Evolutionary conservation across 495 filamentous ascomycete species (phyloP), one percentile per base, ranked within the genome.

Genomic region (Hypoxylon lienhwacheense): DNA sequence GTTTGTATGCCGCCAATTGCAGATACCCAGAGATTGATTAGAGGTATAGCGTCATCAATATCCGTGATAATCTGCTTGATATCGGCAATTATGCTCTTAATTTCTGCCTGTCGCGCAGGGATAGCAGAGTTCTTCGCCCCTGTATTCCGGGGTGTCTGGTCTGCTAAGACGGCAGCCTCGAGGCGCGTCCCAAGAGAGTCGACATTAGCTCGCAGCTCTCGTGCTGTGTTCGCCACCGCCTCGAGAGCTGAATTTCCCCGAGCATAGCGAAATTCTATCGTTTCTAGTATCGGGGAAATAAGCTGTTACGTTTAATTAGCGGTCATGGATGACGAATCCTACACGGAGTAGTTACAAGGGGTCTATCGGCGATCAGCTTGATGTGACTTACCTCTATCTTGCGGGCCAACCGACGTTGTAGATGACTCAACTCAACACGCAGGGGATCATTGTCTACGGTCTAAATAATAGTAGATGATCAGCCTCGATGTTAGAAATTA

Each of bases 241-340:
- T 97, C 91, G 2, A 99, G 78, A 43, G 91, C 88, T 0, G 90
- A 90, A 64, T 99, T 97, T n/a, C 95, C 95, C 59, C 95, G 83
- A 17, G 44, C 51, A 31, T 45, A 42, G 17, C 41, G 44, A 29
- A 64, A 61, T 47, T 68, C 66, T 21, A 68, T 66, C 7, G 63
- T 56, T 15, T 68, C 66, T 19, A 68, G 43, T 19, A 67, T 67
- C 4, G 65, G 65, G 20, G 65, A 65, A 5, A 67, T 49, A 12
- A 67, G 42, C 65, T 67, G 16, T 16, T 21, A 0, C n/a, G 29
- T 24, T 12, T 33, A 3, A 15, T 59, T 44, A 58, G 53, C 21
- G n/a, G n/a, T n/a, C 10, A 40, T 4, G 20, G 37, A 25, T 35
- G 3, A 14, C n/a, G 21, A 50, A 2, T 24, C 6, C 4, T 15